phyloP scores from a whole-genome alignment of 345 rosid genomes.

The Gossypium stocksii region DNA sequence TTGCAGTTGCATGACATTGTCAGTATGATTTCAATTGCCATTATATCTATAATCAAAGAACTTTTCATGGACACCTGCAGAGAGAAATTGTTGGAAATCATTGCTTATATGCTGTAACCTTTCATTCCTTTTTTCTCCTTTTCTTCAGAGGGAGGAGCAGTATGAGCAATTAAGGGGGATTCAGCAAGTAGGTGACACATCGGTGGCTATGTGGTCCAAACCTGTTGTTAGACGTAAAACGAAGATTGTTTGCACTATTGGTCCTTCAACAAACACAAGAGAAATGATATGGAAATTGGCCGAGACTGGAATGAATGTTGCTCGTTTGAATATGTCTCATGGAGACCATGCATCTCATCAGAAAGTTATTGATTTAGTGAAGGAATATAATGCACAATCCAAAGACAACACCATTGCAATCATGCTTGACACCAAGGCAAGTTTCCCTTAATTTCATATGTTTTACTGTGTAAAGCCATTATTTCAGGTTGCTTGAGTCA shows the following conservation, averaged over 20 bases:
- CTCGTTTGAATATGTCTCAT: conserved; percentile 92
- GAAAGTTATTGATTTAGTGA: conserved; percentile 93
- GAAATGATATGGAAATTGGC: conserved; percentile 99
- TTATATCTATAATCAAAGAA: background rate
- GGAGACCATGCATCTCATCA: conserved; percentile 98
- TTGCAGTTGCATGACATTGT: background rate
- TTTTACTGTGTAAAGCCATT: conserved; percentile 1
- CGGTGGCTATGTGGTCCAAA: conserved; percentile 77
- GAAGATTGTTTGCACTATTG: conserved; percentile 95
- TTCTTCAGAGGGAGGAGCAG: conserved; percentile 44
- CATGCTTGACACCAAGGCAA: conserved; percentile 15
- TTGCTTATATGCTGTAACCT: background rate
- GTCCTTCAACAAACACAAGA: conserved; percentile 84
- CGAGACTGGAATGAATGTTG: conserved; percentile 98
- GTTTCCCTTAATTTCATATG: conserved; percentile 18
- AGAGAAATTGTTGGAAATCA: background rate
- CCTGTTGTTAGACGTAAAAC: conserved; percentile 85
- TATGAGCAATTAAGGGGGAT: conserved; percentile 41
- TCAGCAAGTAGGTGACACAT: conserved; percentile 56
- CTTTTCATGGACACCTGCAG: background rate
- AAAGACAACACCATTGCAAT: conserved; percentile 36
- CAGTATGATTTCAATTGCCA: background rate
- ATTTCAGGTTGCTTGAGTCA: background rate
- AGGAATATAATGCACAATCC: conserved; percentile 88
- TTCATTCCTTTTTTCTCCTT: background rate